Evolutionary conservation across 768 basidiomycete species (phyloP).

Genomic region (Calocera viscosa): DNA sequence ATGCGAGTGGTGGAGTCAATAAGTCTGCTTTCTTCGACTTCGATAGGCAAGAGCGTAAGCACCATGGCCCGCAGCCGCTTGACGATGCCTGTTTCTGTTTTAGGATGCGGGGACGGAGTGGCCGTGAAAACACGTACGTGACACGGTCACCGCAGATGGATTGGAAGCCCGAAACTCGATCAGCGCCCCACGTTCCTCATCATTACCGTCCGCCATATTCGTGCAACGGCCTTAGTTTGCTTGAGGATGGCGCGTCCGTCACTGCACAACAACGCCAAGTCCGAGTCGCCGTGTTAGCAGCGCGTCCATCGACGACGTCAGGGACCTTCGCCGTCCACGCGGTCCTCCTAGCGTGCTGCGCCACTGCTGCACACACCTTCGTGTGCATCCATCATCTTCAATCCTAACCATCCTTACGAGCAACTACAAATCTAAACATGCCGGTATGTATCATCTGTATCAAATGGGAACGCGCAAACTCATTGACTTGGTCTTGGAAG

Average conservation of each 20-base stretch:
- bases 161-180: slow-evolving; percentile 1
- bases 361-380: not conserved
- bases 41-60: slow-evolving; percentile 60
- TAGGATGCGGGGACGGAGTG: not conserved
- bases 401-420: not conserved
- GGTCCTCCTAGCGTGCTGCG: not conserved
- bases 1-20: slow-evolving; percentile 68
- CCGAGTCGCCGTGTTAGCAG: too few species aligned
- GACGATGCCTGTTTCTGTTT: slow-evolving; percentile 48
- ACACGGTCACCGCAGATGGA: not conserved
- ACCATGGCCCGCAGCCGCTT: slow-evolving; percentile 68
- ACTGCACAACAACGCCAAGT: too few species aligned
- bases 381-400: too few species aligned
- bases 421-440: slow-evolving; percentile 12
- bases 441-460: slow-evolving; percentile 18
- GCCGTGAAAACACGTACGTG: not conserved
- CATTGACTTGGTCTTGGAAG: slow-evolving; percentile 32
- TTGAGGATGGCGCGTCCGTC: too few species aligned
- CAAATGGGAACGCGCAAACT: not conserved
- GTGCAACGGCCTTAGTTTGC: not conserved
- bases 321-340: not conserved
- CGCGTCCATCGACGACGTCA: not conserved
- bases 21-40: slow-evolving; percentile 55
- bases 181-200: not conserved
- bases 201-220: not conserved